Base-by-base conservation (phyloP, 2,329 filamentous ascomycete species). In the Aspergillus vadensis region DNA sequence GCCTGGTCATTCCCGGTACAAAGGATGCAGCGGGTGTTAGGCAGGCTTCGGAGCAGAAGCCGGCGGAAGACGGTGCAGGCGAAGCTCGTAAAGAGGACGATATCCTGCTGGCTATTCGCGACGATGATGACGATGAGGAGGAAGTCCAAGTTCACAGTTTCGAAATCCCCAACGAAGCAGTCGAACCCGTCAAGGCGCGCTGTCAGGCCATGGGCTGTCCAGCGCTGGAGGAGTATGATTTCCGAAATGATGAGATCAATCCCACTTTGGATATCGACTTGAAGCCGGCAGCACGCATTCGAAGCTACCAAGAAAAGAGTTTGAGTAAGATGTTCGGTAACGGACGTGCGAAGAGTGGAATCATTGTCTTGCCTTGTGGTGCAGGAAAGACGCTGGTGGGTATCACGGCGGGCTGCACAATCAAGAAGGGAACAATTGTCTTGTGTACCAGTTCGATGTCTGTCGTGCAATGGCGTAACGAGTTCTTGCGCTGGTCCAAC, bases 241-340 rank as follows among this genome's bases (percentile, higher is more conserved):
- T 98, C 76, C 86, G 92, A 60, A 93, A 95, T 68, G 95, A 99
- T 74, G 86, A 91, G 62, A 85, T 87, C 67, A 99, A 98, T 70
- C 86, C 94, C 0, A 97, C 91, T 54, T 81, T 99, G 38, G 92
- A 98, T 59, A 99, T 99, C 68, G 94, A 98, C 74, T 82, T 98
- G 52, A 91, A 91, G 69, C 93, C 94, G 0, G 88, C 89, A 59
- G 94, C 93, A 0, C 90, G 94, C 71, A 98, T 98, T 73, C 88
- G 94, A 74, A 88, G 86, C 80, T 99, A 99, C 69, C 95, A 99
- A 74, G 95, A 99, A 76, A 96, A 97, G 79, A 96, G 92, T 66
- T 82, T 99, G 9, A 96, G 91, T 80, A 99, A 99, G 77, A 99
- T 99, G 95, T 99, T 99, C 74, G 94, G 95, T 72, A 99, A 99